These are phyloP conservation scores for Zoysia pacifica DNA, from an alignment of 176 grass and related monocot genomes.

Conservation along the genomic window DNA sequence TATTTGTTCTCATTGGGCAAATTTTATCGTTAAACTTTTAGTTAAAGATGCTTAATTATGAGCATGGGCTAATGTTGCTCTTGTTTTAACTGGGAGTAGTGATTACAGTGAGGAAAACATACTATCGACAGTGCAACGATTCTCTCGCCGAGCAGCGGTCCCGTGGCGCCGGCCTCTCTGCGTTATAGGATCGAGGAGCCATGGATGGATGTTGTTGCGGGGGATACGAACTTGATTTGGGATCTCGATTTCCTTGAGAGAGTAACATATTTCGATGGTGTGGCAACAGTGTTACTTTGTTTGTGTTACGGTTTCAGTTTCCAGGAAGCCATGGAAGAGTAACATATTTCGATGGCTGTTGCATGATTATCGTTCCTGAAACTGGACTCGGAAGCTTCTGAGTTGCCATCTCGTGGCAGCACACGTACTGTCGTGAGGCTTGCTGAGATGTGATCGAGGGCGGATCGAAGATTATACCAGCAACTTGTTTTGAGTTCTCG, in stretches of 20 bases:
- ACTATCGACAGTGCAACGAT: too few species aligned
- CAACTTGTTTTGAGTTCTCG: conserved; percentile 35
- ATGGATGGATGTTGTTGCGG: conserved; percentile 43
- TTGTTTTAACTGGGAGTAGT: too few species aligned
- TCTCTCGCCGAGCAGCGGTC: too few species aligned
- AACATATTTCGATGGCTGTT: too few species aligned
- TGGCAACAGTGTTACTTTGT: neutral
- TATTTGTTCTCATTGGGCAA: too few species aligned
- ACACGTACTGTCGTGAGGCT: conserved; percentile 31
- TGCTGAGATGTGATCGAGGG: conserved; percentile 25
- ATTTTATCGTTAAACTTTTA: too few species aligned
- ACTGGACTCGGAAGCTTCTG: conserved; percentile 50
- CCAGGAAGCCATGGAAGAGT: conserved; percentile 26
- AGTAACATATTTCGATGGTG: conserved; percentile 13
- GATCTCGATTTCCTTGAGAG: conserved; percentile 53
- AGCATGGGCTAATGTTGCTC: too few species aligned
- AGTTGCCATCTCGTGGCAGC: conserved; percentile 47
- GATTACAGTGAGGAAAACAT: too few species aligned
- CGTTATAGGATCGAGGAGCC: conserved; percentile 24
- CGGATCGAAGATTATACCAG: neutral
- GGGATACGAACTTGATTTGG: conserved; percentile 12
- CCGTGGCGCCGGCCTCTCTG: too few species aligned
- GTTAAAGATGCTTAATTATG: too few species aligned
- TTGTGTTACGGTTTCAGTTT: conserved; percentile 24
- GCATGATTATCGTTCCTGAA: conserved; percentile 17